These are phyloP conservation scores for Xylaria venustula DNA, from an alignment of 495 filamentous ascomycete genomes.

Conservation along the genomic window DNA sequence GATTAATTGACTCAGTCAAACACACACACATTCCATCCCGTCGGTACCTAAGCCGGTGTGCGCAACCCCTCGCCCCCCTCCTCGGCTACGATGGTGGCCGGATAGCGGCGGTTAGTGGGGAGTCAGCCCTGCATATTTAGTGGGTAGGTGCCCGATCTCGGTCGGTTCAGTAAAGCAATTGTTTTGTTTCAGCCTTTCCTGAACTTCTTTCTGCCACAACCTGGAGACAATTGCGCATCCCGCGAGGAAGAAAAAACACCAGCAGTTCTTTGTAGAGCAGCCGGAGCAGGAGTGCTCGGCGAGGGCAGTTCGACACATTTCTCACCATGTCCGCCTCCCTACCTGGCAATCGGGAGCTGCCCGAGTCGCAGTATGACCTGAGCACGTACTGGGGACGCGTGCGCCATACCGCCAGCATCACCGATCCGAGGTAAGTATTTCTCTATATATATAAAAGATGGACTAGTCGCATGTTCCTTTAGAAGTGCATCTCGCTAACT, in stretches of 20 bases:
- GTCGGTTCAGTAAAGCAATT: background rate
- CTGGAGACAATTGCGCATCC: background rate
- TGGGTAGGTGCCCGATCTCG: slow-evolving; percentile 3
- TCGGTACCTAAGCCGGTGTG: too few species aligned
- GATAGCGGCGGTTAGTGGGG: background rate
- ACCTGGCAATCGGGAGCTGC: slow-evolving; percentile 80
- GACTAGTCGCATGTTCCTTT: slow-evolving; percentile 12
- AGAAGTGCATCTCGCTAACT: background rate
- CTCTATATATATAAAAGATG: background rate
- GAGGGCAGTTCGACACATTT: slow-evolving; percentile 8
- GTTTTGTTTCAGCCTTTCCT: background rate
- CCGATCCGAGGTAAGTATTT: slow-evolving; percentile 86
- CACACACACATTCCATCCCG: too few species aligned
- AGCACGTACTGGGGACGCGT: slow-evolving; percentile 94
- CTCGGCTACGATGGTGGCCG: too few species aligned
- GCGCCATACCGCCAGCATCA: slow-evolving; percentile 80
- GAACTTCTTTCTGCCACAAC: background rate
- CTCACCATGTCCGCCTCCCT: slow-evolving; percentile 75
- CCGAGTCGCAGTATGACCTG: slow-evolving; percentile 87
- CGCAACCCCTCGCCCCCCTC: too few species aligned
- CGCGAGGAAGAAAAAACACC: background rate
- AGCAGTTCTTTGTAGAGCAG: background rate
- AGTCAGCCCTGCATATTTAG: background rate
- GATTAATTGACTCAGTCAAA: too few species aligned
- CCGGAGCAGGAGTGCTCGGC: slow-evolving; percentile 9